Evolutionary conservation across 1,284 basidiomycete species (phyloP), one percentile per base, ranked within the genome.

Genomic region (Austroboletus niveus): DNA sequence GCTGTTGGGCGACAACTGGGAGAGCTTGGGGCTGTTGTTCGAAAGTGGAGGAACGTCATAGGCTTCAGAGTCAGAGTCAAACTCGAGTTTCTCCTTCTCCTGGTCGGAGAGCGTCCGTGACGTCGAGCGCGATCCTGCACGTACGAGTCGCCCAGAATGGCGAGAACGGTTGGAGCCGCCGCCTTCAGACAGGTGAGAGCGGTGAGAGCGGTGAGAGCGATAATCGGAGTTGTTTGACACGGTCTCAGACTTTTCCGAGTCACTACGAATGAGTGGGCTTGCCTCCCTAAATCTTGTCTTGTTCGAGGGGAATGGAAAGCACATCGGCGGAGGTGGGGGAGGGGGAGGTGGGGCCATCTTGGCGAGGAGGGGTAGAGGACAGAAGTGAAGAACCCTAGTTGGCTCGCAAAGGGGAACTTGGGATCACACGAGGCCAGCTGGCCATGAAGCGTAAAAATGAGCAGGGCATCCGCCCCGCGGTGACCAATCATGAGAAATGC

Each of bases 11-110:
- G 62, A 57, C 9, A 47, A 44, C 39, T 24, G 65, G 5, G 69
- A 57, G 24, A 54, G 65, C 62, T 46, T 24, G 22, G 22, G 22
- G 22, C 22, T 24, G 22, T 58, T 59, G 39, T 59, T 57, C 0
- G 56, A 45, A 8, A 51, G 48, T 35, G 68, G 44, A 5, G 62
- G 63, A 20, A 69, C 53, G 15, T 79, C 79, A 64, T 83, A 84
- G 42, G 72, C 71, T 56, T 84, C 81, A 2, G 81, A 80, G 60
- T 84, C 81, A 1, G 80, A 74, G 53, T 74, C 73, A 57, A 84
- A 84, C 5, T 77, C 74, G 30, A 84, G 66, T 53, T 74, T 76
- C 51, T 76, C 76, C 1, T 48, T 54, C 53, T 67, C 56, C 32
- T 9, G 10, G 14, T 34, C 32, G 32, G 32, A 34, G 39, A 69